These are phyloP conservation scores for Colletotrichum sp. DNA, from an alignment of 2,329 filamentous ascomycete species.

Conservation along the genomic window DNA sequence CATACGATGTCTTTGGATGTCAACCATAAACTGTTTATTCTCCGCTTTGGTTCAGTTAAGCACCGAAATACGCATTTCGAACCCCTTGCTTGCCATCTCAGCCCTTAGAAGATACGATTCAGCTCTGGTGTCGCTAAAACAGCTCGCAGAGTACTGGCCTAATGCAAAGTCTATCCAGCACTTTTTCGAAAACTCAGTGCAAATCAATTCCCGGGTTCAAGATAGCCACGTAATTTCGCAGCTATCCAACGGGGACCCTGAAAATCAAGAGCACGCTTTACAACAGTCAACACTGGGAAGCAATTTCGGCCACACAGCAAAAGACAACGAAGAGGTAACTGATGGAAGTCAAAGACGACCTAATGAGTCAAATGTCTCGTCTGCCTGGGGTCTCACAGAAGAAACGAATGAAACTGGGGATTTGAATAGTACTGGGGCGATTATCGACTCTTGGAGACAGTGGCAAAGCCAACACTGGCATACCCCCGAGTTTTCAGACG, in stretches of 20 bases:
- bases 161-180: not conserved
- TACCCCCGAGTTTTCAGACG: not conserved
- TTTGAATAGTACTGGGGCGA: not conserved
- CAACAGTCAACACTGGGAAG: not conserved
- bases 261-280: not conserved
- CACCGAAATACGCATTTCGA: not conserved
- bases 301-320: not conserved
- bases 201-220: not conserved
- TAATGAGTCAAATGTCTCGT: fast-evolving
- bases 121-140: not conserved
- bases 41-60: not conserved
- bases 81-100: not conserved
- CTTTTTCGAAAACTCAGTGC: not conserved
- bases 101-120: not conserved
- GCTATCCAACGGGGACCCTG: fast-evolving
- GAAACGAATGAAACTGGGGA: not conserved
- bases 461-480: not conserved
- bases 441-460: not conserved
- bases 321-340: not conserved
- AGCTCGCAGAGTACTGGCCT: not conserved
- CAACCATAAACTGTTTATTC: not conserved
- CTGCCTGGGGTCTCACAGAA: not conserved
- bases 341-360: not conserved
- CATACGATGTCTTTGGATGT: not conserved
- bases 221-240: fast-evolving